A percentile compares a stretch with the other conserved stretches of the same genome.
Evolutionary conservation across 2,329 filamentous ascomycete species (phyloP).

Genomic region (Septoria linicola): DNA sequence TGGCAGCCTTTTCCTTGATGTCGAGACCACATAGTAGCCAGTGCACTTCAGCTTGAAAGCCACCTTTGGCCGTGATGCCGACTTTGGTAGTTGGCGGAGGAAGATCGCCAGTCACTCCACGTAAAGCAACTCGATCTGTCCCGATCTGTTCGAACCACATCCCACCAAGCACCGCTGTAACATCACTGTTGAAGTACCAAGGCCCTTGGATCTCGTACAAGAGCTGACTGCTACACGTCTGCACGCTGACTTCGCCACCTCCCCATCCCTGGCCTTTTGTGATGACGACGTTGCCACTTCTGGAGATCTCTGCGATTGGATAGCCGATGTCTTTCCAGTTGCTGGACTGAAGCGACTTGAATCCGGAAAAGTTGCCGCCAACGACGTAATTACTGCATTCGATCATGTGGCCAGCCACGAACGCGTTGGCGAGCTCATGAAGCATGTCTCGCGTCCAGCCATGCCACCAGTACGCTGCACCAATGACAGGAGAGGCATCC

Average conservation of each 20-base stretch:
- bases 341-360: constrained; percentile 40
- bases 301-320: constrained; percentile 40
- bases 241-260: constrained; percentile 43
- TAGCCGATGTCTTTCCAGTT: constrained; percentile 46
- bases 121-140: constrained; percentile 51
- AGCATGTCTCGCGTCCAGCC: constrained; percentile 43
- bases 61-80: constrained; percentile 48
- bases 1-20: constrained; percentile 48
- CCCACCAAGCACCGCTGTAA: constrained; percentile 53
- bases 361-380: constrained; percentile 47
- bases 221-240: constrained; percentile 55
- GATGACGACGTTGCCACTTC: constrained; percentile 39
- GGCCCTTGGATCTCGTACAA: constrained; percentile 57
- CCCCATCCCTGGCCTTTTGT: constrained; percentile 41
- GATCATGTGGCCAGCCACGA: constrained; percentile 47
- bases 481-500: constrained; percentile 47
- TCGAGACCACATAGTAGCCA: constrained; percentile 49
- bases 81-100: constrained; percentile 54
- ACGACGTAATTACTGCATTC: constrained; percentile 46
- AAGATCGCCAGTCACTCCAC: constrained; percentile 45
- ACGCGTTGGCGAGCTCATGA: constrained; percentile 43
- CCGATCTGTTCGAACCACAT: constrained; percentile 54
- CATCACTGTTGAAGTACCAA: constrained; percentile 59
- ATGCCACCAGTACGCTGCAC: constrained; percentile 48
- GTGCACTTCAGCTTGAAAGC: constrained; percentile 49